phyloP scores from a whole-genome alignment of 176 grass and related monocot species.

The Zoysia japonica region DNA sequence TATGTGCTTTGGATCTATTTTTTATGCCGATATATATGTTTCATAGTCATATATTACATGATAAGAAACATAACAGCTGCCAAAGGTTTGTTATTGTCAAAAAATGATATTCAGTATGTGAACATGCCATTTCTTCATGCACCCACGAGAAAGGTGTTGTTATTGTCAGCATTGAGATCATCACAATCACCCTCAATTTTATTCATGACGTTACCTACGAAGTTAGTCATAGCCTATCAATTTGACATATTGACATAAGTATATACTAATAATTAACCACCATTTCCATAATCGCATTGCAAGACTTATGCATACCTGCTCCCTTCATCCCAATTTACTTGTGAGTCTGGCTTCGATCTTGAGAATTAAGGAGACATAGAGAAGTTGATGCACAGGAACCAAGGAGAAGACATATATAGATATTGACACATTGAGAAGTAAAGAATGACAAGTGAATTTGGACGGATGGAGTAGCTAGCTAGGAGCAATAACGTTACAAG shows the following conservation, averaged over 20 bases:
- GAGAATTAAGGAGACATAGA: too few species aligned
- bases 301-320: not conserved
- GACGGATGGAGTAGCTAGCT: too few species aligned
- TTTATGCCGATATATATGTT: constrained; percentile 2
- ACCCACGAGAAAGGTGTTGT: not conserved
- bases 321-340: too few species aligned
- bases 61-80: not conserved
- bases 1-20: not conserved
- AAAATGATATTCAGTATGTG: not conserved
- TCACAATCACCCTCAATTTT: not conserved
- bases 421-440: too few species aligned
- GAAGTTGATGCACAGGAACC: too few species aligned
- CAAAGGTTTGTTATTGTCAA: not conserved
- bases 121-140: not conserved
- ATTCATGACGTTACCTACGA: constrained; percentile 18
- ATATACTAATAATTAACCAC: constrained; percentile 2
- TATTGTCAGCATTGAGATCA: not conserved
- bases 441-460: too few species aligned
- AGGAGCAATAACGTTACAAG: not conserved
- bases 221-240: not conserved
- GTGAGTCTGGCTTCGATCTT: too few species aligned
- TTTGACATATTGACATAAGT: constrained; percentile 3
- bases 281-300: not conserved
- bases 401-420: too few species aligned
- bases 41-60: not conserved